These are phyloP conservation scores for Rubus idaeus DNA, from an alignment of 306 rosid species.

Conservation along the genomic window DNA sequence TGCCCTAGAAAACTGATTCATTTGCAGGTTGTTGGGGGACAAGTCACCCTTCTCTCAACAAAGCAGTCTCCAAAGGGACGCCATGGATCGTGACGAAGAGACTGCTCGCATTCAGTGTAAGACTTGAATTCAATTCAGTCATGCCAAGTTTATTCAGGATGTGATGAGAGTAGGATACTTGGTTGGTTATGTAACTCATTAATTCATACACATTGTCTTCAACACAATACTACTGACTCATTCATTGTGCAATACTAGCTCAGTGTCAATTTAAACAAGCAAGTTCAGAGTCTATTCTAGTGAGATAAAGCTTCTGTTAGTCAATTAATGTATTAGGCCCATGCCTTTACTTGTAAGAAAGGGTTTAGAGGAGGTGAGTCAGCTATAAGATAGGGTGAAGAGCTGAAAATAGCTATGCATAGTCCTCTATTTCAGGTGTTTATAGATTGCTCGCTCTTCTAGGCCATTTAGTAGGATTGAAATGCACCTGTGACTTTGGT, in stretches of 20 bases:
- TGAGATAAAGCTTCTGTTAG: neutral
- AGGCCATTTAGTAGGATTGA: too few species aligned
- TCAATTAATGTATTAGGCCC: neutral
- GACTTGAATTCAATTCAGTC: neutral
- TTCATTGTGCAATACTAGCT: neutral
- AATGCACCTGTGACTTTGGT: too few species aligned
- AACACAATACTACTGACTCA: neutral
- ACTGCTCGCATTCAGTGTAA: slow-evolving; percentile 85
- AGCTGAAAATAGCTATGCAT: too few species aligned
- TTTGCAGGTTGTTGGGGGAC: slow-evolving; percentile 71
- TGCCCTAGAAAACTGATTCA: too few species aligned
- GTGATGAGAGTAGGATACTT: too few species aligned
- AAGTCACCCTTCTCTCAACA: slow-evolving; percentile 90
- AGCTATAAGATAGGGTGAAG: neutral
- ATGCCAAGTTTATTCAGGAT: too few species aligned
- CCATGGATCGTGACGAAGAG: slow-evolving; percentile 83
- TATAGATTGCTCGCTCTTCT: neutral
- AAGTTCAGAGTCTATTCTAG: neutral
- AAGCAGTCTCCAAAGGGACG: slow-evolving; percentile 65
- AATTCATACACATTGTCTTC: too few species aligned
- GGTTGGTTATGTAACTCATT: too few species aligned
- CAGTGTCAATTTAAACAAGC: neutral
- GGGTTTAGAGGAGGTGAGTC: too few species aligned
- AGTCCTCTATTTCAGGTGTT: neutral
- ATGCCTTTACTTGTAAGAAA: too few species aligned